Percentiles rank a stretch among this genome's conserved stretches.
These are phyloP conservation scores for Eucalyptus cloeziana DNA, from an alignment of 345 rosid species.

Conservation along the genomic window DNA sequence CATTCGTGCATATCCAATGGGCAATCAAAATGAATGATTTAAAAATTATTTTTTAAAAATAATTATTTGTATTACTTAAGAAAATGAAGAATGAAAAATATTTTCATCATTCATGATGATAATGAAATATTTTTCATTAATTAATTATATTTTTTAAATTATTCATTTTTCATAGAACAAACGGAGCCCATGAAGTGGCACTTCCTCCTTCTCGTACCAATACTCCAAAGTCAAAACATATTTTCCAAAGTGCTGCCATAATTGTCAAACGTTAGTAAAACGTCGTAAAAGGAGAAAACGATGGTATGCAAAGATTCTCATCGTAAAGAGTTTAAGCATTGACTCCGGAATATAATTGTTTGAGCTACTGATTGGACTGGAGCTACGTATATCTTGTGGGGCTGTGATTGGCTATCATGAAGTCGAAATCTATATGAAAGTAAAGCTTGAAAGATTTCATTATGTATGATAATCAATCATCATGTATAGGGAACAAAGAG, in stretches of 20 bases:
- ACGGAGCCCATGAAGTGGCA: neutral
- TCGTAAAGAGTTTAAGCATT: neutral
- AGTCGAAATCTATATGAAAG: neutral
- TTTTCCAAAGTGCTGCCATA: neutral
- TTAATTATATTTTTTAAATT: too few species aligned
- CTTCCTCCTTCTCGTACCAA: rapidly evolving
- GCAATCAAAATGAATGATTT: too few species aligned
- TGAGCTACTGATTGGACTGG: neutral
- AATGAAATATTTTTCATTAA: too few species aligned
- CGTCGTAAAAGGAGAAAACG: neutral
- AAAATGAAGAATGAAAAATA: too few species aligned
- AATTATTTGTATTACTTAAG: too few species aligned
- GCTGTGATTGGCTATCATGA: neutral
- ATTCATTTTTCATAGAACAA: too few species aligned
- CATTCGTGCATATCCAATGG: neutral
- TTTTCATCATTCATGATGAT: neutral
- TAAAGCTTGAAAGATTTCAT: neutral
- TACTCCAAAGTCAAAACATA: neutral
- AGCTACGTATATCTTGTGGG: neutral
- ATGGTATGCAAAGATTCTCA: neutral
- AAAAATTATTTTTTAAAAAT: too few species aligned
- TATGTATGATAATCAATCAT: neutral
- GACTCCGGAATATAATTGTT: neutral
- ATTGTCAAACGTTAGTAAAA: neutral
- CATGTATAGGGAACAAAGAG: neutral